These are phyloP conservation scores for Lyophyllum atratum DNA, from an alignment of 768 basidiomycete species.

Conservation along the genomic window DNA sequence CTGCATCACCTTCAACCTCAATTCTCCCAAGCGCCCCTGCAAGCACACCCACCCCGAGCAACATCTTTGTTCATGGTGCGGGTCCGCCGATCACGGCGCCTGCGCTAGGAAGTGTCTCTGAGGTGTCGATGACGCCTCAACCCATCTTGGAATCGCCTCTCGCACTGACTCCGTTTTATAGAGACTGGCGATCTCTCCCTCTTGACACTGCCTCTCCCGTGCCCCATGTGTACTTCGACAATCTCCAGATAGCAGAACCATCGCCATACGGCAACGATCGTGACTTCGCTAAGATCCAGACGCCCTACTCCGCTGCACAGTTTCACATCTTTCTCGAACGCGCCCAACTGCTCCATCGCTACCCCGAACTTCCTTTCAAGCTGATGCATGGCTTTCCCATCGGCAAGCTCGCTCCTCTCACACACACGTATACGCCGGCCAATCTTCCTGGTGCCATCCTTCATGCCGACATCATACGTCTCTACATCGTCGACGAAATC, in stretches of 20 bases:
- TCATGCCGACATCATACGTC: not conserved
- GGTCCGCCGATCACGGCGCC: constrained; percentile 20
- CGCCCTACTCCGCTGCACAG: not conserved
- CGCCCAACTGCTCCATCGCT: not conserved
- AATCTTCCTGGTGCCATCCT: not conserved
- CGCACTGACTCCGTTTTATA: constrained; percentile 2
- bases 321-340: constrained; percentile 3
- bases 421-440: not conserved
- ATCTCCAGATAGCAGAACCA: constrained; percentile 1
- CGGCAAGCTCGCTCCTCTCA: constrained; percentile 2
- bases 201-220: not conserved
- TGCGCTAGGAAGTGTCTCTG: constrained; percentile 13
- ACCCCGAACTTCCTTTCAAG: constrained; percentile 1
- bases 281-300: constrained; percentile 3
- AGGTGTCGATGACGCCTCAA: not conserved
- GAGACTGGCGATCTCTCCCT: constrained; percentile 8
- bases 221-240: constrained; percentile 3
- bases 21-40: not conserved
- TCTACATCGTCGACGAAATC: constrained; percentile 2
- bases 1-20: constrained; percentile 9
- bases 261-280: constrained; percentile 6
- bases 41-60: not conserved
- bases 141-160: constrained; percentile 8
- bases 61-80: constrained; percentile 28
- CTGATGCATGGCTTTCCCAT: constrained; percentile 5